A percentile compares a stretch with the other conserved stretches of the same genome.
phyloP scores from a whole-genome alignment of 2,329 filamentous ascomycete genomes.

The Leptographium lundbergii region DNA sequence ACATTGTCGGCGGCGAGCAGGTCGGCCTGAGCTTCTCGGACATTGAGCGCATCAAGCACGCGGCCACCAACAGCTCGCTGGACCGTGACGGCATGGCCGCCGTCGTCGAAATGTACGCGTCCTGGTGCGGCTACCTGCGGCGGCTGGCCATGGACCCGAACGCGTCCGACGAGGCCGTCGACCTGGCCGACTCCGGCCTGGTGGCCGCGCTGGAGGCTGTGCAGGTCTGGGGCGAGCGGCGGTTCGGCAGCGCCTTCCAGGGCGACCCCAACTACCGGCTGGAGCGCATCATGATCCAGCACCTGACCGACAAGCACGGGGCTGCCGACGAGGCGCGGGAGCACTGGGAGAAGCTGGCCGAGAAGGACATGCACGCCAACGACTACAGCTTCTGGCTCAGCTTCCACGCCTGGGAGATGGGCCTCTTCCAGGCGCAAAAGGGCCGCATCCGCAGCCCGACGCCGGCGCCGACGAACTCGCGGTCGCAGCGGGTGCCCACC shows the following conservation, averaged over 20 bases:
- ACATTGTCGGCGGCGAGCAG: slow-evolving; percentile 73
- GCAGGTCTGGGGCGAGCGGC: slow-evolving; percentile 60
- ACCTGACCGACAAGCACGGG: slow-evolving; percentile 72
- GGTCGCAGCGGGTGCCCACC: slow-evolving; percentile 46
- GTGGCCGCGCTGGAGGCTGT: slow-evolving; percentile 78
- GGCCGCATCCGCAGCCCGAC: slow-evolving; percentile 35
- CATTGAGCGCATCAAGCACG: slow-evolving; percentile 83
- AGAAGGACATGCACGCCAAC: slow-evolving; percentile 52
- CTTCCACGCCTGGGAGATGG: slow-evolving; percentile 88
- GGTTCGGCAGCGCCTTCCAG: slow-evolving; percentile 62
- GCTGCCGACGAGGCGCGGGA: slow-evolving; percentile 64
- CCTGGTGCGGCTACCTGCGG: slow-evolving; percentile 90
- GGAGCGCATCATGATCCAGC: slow-evolving; percentile 86
- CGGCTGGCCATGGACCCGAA: slow-evolving; percentile 66
- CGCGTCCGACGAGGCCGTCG: slow-evolving; percentile 68
- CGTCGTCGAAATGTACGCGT: slow-evolving; percentile 79
- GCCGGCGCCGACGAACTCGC: slow-evolving; percentile 24
- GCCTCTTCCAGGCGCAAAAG: slow-evolving; percentile 36
- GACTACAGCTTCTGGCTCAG: slow-evolving; percentile 90
- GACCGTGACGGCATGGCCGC: slow-evolving; percentile 79
- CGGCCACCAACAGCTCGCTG: slow-evolving; percentile 74
- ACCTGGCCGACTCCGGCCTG: slow-evolving; percentile 83
- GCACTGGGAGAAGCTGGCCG: slow-evolving; percentile 60
- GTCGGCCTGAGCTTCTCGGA: slow-evolving; percentile 63
- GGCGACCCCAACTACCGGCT: slow-evolving; percentile 85